Conservation (phyloP, 2,329 filamentous ascomycete species). For the Juglanconis juglandina region DNA sequence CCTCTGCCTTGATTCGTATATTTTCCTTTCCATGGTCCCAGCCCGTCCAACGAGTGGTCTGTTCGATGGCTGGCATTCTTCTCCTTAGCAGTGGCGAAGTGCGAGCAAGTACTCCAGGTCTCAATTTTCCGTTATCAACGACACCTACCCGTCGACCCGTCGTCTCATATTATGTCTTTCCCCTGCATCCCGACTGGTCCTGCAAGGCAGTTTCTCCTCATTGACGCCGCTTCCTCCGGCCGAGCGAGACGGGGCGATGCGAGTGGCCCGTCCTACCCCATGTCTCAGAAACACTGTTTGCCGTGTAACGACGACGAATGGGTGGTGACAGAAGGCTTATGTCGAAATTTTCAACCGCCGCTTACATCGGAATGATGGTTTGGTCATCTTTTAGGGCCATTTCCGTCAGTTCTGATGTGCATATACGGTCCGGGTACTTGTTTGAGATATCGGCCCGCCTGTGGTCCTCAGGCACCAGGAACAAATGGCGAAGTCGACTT, state of each 20-base stretch:
- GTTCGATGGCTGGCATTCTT: not conserved
- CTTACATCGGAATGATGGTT: slow-evolving; percentile 5
- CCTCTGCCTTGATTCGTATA: not conserved
- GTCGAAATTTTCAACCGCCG: not conserved
- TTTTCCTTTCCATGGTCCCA: not conserved
- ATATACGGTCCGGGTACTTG: not conserved
- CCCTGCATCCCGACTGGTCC: not conserved
- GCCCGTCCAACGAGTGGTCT: too few relatives aligned
- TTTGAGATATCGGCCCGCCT: slow-evolving; percentile 1
- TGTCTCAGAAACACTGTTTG: not conserved
- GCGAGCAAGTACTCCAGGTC: not conserved
- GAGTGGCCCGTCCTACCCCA: slow-evolving; percentile 5
- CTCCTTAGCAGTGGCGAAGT: not conserved
- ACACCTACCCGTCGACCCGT: too few relatives aligned
- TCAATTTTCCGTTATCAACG: not conserved
- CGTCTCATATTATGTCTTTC: not conserved
- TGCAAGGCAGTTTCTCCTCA: not conserved
- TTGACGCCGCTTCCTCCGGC: not conserved
- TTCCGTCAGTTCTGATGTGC: not conserved
- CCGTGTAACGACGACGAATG: not conserved
- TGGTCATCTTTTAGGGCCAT: not conserved
- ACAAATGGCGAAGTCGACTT: not conserved
- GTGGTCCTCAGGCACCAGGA: slow-evolving; percentile 3
- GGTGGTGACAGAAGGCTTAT: not conserved
- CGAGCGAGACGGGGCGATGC: not conserved